Evolutionary conservation across 176 grass and related monocot species (phyloP), one percentile per base, ranked within the genome.

Genomic region (Oryza meyeriana): DNA sequence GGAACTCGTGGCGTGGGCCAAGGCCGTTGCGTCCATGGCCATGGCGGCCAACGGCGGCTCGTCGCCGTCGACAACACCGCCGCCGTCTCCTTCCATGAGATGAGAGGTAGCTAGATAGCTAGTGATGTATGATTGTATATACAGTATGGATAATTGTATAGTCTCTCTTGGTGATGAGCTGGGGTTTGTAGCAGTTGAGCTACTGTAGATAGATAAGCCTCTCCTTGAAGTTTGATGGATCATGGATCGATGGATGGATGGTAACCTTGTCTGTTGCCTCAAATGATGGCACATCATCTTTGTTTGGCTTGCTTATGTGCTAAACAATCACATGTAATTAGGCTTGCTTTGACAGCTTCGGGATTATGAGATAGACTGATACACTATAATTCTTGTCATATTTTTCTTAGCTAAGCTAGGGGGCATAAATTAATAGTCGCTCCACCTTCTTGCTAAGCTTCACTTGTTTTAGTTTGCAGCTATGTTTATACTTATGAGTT

Each of bases 1-100:
- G 72, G 88, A 93, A 83, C 85, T 93, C 30, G 38, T 96, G 48
- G 88, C 73, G 1, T 96, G 90, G 94, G 88, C 94, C 14, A 96
- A 93, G 88, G 88, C 88, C 20, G 94, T 96, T 6, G 94, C 73
- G 4, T 88, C 86, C 86, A 91, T 91, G 83, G 72, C 86, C 85
- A 90, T 90, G 83, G 72, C 61, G 47, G 26, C 65, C 30, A 25
- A 31, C 50, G 81, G 9, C 72, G 81, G 13, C 72, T 67, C 47
- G 12, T 41, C 74, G 14, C 1, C 30, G 17, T 0, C 22, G 34
- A 14, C 84, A 61, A 52, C 48, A 22, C 24, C 24, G 12, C n/a
- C 47, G 24, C 17, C 18, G 12, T 24, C 47, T 17, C 10, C 47
- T 40, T 42, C 59, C 61, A 61, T 4, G 44, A 58, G 34, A 34